phyloP scores from a whole-genome alignment of 495 filamentous ascomycete genomes.

The Opeltia flavorubescens region DNA sequence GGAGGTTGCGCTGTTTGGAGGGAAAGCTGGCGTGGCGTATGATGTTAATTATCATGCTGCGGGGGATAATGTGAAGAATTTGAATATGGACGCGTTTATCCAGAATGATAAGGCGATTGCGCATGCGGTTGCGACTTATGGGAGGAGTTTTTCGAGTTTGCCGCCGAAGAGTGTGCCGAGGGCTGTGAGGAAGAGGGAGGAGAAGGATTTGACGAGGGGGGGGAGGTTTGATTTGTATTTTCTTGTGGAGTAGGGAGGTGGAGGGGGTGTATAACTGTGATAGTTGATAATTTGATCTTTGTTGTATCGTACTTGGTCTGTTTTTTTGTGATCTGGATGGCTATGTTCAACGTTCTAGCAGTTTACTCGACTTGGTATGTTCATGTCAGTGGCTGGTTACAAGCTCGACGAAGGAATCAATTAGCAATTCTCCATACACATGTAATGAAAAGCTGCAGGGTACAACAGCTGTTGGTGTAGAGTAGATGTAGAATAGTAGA shows the following conservation, averaged over 20 bases:
- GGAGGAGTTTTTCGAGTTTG: slow-evolving; percentile 34
- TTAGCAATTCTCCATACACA: no score
- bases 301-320: no score
- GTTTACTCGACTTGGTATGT: no score
- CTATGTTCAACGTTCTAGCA: no score
- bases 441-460: no score
- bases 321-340: no score
- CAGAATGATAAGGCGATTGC: slow-evolving; percentile 49
- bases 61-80: slow-evolving; percentile 44
- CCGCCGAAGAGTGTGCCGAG: slow-evolving; percentile 14
- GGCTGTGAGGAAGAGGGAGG: slow-evolving; percentile 4
- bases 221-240: not conserved
- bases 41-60: slow-evolving; percentile 51
- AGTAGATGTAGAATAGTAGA: no score
- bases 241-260: not conserved
- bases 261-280: not conserved
- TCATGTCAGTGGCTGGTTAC: no score
- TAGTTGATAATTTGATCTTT: not conserved
- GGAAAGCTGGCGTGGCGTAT: slow-evolving; percentile 40
- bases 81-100: slow-evolving; percentile 44
- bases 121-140: slow-evolving; percentile 49
- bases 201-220: not conserved
- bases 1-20: slow-evolving; percentile 44
- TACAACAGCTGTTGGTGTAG: no score
- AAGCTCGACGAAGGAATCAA: no score